A percentile compares a stretch with the other conserved stretches of the same genome.
phyloP scores from a whole-genome alignment of 139 green algal species.

The Chlorella vulgaris region DNA sequence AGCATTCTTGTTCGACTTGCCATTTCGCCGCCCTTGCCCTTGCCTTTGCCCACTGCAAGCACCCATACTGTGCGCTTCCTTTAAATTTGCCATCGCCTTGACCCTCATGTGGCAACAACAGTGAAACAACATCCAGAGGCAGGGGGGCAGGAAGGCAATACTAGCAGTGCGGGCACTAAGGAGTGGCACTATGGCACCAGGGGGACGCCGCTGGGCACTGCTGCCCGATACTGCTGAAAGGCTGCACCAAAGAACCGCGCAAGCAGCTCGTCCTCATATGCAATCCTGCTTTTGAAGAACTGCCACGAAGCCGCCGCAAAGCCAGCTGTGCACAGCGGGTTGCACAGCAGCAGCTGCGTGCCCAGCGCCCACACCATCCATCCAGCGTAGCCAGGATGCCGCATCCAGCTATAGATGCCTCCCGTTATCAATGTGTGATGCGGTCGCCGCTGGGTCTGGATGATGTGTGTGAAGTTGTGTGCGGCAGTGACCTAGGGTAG shows the following conservation, averaged over 20 bases:
- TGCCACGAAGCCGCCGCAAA: constrained; percentile 62
- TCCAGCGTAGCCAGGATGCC: constrained; percentile 91
- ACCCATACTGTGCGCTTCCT: too few relatives aligned
- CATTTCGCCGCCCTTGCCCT: background rate
- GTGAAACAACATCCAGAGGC: too few relatives aligned
- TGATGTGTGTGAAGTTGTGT: constrained; percentile 77
- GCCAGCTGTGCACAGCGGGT: constrained; percentile 58
- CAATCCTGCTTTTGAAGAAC: constrained; percentile 71
- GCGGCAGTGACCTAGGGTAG: constrained; percentile 58
- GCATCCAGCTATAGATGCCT: constrained; percentile 73
- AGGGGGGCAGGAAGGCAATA: too few relatives aligned
- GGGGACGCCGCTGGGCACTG: constrained; percentile 55
- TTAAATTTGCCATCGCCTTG: too few relatives aligned
- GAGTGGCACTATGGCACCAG: constrained; percentile 54
- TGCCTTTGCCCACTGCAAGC: too few relatives aligned
- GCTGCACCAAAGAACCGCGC: constrained; percentile 65
- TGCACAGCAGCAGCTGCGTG: constrained; percentile 85
- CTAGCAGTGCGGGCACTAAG: too few relatives aligned
- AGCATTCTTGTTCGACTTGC: too few relatives aligned
- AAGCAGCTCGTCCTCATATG: constrained; percentile 66
- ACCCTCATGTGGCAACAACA: too few relatives aligned
- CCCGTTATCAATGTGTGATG: constrained; percentile 59
- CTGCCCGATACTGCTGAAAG: constrained; percentile 55
- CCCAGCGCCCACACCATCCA: constrained; percentile 87
- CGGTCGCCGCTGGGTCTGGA: constrained; percentile 46